These are phyloP conservation scores for Filobasidium wieringae DNA, from an alignment of 768 basidiomycete species.

Conservation along the genomic window DNA sequence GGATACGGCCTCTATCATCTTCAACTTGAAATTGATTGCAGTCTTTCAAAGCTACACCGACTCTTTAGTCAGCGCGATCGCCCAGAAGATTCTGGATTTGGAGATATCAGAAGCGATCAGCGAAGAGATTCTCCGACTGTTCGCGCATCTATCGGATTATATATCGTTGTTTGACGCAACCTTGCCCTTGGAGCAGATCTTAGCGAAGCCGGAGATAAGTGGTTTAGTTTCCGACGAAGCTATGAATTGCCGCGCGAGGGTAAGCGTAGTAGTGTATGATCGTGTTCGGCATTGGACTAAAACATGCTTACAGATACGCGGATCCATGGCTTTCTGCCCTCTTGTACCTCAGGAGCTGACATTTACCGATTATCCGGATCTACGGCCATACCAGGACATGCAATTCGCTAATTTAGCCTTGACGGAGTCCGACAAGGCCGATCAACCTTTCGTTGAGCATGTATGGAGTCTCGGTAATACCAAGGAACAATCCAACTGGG, in stretches of 20 bases:
- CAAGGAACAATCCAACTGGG: slow-evolving; percentile 2
- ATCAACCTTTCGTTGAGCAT: not conserved
- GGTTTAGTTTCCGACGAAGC: not conserved
- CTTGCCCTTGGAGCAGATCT: not conserved
- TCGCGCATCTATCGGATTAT: slow-evolving; percentile 5
- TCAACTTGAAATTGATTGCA: slow-evolving; percentile 8
- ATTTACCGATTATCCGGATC: slow-evolving; percentile 8
- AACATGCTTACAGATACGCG: not conserved
- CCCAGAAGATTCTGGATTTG: not conserved
- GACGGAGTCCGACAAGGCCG: not conserved
- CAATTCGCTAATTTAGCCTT: slow-evolving; percentile 12
- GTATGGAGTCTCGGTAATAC: slow-evolving; percentile 4
- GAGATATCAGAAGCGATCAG: not conserved
- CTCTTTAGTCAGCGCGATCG: not conserved
- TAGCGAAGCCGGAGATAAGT: not conserved
- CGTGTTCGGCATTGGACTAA: not conserved
- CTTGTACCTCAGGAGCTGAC: not conserved
- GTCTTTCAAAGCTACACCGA: slow-evolving; percentile 4
- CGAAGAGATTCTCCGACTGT: not conserved
- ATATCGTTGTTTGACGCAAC: slow-evolving; percentile 6
- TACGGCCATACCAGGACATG: slow-evolving; percentile 9
- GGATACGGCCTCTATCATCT: slow-evolving; percentile 3
- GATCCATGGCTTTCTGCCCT: not conserved
- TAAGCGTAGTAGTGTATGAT: not conserved
- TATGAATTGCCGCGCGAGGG: not conserved